phyloP scores from a whole-genome alignment of 768 basidiomycete species.

The Leccinum subgranulosum region DNA sequence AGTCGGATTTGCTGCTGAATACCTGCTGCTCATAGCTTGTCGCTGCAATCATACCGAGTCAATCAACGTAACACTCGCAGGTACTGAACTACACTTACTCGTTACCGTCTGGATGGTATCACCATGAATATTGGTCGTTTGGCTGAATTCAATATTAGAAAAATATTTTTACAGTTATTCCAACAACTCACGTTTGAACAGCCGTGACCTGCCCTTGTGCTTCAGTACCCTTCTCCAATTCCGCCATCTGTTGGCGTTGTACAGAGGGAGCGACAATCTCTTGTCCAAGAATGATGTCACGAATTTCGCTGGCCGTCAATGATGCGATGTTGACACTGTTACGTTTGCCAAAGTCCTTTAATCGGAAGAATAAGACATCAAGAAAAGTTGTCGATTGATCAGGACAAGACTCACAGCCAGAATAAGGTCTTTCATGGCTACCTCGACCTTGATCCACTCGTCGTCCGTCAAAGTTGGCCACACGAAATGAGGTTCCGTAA shows the following conservation, averaged over 20 bases:
- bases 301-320: conserved; percentile 91
- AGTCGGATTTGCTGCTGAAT: conserved; percentile 99
- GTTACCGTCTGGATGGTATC: conserved; percentile 95
- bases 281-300: conserved; percentile 98
- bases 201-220: conserved; percentile 95
- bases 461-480: conserved; percentile 93
- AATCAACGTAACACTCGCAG: neutral
- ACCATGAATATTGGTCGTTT: conserved; percentile 97
- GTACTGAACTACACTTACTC: conserved; percentile 46
- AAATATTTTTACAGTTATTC: neutral
- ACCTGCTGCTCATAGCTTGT: conserved; percentile 98
- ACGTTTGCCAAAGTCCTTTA: conserved; percentile 93
- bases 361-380: conserved; percentile 14
- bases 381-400: neutral
- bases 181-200: conserved; percentile 68
- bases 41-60: conserved; percentile 39
- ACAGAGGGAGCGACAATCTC: conserved; percentile 95
- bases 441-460: conserved; percentile 99
- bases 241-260: conserved; percentile 99
- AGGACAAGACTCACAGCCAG: conserved; percentile 53
- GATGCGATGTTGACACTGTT: conserved; percentile 99
- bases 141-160: conserved; percentile 37
- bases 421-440: conserved; percentile 97
- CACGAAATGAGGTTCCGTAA: conserved; percentile 96
- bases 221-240: conserved; percentile 94